Conservation (phyloP, 192 early-diverging fungal genomes). For the Lobulomyces angularis region DNA sequence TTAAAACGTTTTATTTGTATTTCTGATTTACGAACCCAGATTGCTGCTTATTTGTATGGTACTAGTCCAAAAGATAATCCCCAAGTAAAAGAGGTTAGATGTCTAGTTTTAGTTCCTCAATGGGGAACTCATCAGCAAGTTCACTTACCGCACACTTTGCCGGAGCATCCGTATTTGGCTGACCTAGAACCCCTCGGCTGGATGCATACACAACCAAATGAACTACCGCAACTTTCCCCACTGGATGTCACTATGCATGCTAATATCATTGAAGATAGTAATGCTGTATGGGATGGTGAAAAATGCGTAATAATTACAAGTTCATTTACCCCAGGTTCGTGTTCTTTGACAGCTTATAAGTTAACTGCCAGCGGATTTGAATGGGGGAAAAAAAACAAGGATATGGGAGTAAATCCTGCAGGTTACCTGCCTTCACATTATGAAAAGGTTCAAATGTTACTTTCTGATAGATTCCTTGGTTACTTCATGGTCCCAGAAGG, state of each 20-base stretch:
- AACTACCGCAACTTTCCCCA: constrained; percentile 75
- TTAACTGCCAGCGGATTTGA: constrained; percentile 92
- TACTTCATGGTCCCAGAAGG: constrained; percentile 96
- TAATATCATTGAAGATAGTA: constrained; percentile 73
- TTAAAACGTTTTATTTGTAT: constrained; percentile 93
- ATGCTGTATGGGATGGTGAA: constrained; percentile 82
- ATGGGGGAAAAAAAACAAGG: constrained; percentile 91
- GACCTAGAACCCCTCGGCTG: constrained; percentile 94
- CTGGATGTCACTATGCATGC: constrained; percentile 87
- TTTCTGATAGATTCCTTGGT: constrained; percentile 92
- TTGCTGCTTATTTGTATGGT: constrained; percentile 92
- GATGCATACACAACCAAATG: constrained; percentile 95
- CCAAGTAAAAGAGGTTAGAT: constrained; percentile 90
- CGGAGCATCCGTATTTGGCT: constrained; percentile 79
- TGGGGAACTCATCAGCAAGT: constrained; percentile 94
- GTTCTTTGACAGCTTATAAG: constrained; percentile 89
- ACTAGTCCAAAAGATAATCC: constrained; percentile 75
- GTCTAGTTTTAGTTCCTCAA: constrained; percentile 92
- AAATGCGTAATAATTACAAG: constrained; percentile 83
- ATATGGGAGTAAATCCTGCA: constrained; percentile 63
- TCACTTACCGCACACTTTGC: constrained; percentile 74
- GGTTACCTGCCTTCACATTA: constrained; percentile 81
- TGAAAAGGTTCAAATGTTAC: constrained; percentile 94
- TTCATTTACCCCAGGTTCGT: constrained; percentile 97
- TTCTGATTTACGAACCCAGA: constrained; percentile 87